Conservation (phyloP, 371 early-diverging fungal species). For the Nosema muscidifuracis region DNA sequence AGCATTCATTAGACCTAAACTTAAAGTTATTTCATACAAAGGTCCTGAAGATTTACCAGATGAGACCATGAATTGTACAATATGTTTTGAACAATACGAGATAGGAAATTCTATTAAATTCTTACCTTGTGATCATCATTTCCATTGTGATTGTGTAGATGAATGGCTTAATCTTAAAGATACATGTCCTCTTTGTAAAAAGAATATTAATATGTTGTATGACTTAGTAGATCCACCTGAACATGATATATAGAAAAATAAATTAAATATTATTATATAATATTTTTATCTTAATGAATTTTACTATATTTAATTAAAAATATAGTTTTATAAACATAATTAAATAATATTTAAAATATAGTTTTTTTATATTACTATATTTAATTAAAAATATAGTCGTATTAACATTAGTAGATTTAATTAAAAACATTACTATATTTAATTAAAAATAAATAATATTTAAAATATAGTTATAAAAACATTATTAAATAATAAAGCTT, state of each 20-base stretch:
- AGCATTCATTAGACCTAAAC: constrained; percentile 60
- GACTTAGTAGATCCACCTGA: constrained; percentile 59
- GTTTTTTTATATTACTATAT: too few relatives aligned
- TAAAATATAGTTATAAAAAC: too few relatives aligned
- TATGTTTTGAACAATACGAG: constrained; percentile 62
- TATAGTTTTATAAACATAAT: too few relatives aligned
- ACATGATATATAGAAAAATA: constrained; percentile 19
- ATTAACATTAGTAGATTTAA: too few relatives aligned
- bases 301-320: too few relatives aligned
- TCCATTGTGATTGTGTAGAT: constrained; percentile 64
- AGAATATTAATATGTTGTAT: constrained; percentile 62
- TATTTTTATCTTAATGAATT: too few relatives aligned
- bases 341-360: too few relatives aligned
- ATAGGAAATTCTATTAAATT: constrained; percentile 56
- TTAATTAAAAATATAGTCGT: too few relatives aligned
- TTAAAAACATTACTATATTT: too few relatives aligned
- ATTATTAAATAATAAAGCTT: too few relatives aligned
- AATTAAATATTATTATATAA: background rate
- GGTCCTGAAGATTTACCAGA: constrained; percentile 54
- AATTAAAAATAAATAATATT: too few relatives aligned
- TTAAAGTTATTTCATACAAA: constrained; percentile 60
- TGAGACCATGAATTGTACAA: constrained; percentile 62
- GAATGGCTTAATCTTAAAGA: constrained; percentile 64
- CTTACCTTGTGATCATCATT: constrained; percentile 64
- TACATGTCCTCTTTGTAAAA: constrained; percentile 64